These are phyloP conservation scores for Zygnema circumcarinatum DNA, from an alignment of 139 green algal species.

Conservation along the genomic window DNA sequence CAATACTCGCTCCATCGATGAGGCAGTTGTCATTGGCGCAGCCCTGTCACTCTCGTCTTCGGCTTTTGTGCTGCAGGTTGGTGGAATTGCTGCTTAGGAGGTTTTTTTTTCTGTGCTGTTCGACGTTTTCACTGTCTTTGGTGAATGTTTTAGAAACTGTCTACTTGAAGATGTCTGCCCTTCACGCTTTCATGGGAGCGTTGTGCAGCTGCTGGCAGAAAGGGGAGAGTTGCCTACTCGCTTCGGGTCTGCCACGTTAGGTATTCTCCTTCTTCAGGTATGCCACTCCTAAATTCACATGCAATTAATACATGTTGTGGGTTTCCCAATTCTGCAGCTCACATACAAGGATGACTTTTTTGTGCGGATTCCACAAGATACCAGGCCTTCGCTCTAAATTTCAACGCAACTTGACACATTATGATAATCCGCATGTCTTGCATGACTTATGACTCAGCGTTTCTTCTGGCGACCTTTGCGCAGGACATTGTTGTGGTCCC, in stretches of 20 bases:
- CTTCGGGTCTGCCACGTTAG: slow-evolving; percentile 91
- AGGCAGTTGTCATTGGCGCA: slow-evolving; percentile 91
- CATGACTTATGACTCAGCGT: too few species aligned
- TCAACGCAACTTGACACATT: too few species aligned
- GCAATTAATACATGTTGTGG: too few species aligned
- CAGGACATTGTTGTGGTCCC: slow-evolving; percentile 98
- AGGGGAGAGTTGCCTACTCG: slow-evolving; percentile 80
- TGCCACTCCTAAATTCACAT: too few species aligned
- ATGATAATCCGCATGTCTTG: too few species aligned
- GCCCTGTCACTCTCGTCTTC: slow-evolving; percentile 95
- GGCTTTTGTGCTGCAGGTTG: slow-evolving; percentile 93
- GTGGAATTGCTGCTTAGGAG: neutral
- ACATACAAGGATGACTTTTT: too few species aligned
- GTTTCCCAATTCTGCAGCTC: too few species aligned
- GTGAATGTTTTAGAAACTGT: neutral
- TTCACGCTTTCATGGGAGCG: neutral
- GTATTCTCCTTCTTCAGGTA: slow-evolving; percentile 81
- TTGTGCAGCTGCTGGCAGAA: slow-evolving; percentile 85
- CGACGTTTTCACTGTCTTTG: neutral
- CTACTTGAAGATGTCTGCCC: neutral
- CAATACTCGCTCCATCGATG: slow-evolving; percentile 71
- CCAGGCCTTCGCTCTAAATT: too few species aligned
- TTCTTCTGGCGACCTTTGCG: too few species aligned
- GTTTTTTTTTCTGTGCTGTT: too few species aligned
- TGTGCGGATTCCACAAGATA: too few species aligned